Evolutionary conservation across 129 eudicot species (phyloP), one percentile per base, ranked within the genome.

Genomic region (Glebionis coronaria): DNA sequence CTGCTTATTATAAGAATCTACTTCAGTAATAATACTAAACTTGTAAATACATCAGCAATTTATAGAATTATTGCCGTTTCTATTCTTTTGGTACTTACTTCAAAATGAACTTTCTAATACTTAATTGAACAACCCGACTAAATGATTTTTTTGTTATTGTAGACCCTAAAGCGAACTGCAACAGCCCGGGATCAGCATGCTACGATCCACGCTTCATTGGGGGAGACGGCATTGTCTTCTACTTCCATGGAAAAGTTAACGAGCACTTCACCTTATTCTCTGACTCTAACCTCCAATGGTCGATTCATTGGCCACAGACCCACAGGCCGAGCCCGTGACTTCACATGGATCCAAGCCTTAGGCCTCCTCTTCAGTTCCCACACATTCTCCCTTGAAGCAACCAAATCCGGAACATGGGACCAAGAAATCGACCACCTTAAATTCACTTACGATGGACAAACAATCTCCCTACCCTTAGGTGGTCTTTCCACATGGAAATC

Each of bases 271-370:
- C 69, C 76, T 79, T 90, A 40, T 75, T 90, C 31, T 83, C 97
- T 16, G 95, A 90, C 38, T 18, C 55, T 12, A 82, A 84, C 74
- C 88, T 90, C 51, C 97, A 90, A 90, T 49, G 91, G 87, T 7
- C 90, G 79, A 3, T 86, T 90, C 83, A 90, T 86, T 5, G 95
- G 95, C 21, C 82, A 70, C 53, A 73, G 88, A 1, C 96, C 96
- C 2, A 67, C 74, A 1, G 90, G 93, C 16, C 57, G 94, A 44
- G 25, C 82, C 28, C 66, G 96, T 13, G 94, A 86, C 79, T 89
- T 71, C 83, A 89, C 96, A 1, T 89, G 96, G 96, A 81, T 89
- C 65, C 94, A 89, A 78, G 87, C 94, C 44, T 18, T 89, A 12
- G 93, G 94, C 1, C 67, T 89, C 73, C 75, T 85, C 45, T 83